Evolutionary conservation across 2,329 filamentous ascomycete species (phyloP).

Genomic region (Aspergillus fijiensis): DNA sequence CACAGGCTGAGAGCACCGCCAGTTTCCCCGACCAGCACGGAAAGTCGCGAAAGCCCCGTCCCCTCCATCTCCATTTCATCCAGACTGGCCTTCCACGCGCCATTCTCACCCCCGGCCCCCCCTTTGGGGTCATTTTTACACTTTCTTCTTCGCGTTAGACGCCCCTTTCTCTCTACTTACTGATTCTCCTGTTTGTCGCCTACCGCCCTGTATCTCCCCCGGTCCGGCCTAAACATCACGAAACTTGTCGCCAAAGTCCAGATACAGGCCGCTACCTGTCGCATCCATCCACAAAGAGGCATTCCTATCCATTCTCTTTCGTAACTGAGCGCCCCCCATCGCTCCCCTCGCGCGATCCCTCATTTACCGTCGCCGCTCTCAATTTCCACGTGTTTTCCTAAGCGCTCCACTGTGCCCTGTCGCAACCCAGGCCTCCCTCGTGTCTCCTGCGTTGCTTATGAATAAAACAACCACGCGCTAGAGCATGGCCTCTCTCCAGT

Average conservation of each 20-base stretch:
- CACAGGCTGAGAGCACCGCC: conserved; percentile 37
- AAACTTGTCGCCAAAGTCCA: conserved; percentile 36
- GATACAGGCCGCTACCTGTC: conserved; percentile 25
- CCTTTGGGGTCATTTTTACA: conserved; percentile 22
- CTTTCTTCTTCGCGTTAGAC: conserved; percentile 20
- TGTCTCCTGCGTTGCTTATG: conserved; percentile 29
- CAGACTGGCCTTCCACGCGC: conserved; percentile 34
- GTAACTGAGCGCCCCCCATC: conserved; percentile 23
- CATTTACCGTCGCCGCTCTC: conserved; percentile 16
- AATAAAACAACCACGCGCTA: conserved; percentile 30
- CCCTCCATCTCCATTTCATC: conserved; percentile 42
- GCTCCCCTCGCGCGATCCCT: conserved; percentile 26
- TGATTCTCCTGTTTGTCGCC: conserved; percentile 22
- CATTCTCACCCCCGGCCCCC: conserved; percentile 29
- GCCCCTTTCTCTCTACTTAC: conserved; percentile 17
- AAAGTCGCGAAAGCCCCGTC: conserved; percentile 40
- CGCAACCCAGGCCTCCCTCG: conserved; percentile 18
- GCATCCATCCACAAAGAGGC: conserved; percentile 26
- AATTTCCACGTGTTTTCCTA: conserved; percentile 21
- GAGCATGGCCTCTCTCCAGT: conserved; percentile 79
- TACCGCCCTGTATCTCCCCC: conserved; percentile 22
- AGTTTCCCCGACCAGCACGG: conserved; percentile 38
- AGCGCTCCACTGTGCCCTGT: conserved; percentile 22
- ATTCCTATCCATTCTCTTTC: conserved; percentile 22
- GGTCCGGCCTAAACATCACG: conserved; percentile 32